phyloP scores from a whole-genome alignment of 2,329 filamentous ascomycete species.

The Stylonectria norvegica region DNA sequence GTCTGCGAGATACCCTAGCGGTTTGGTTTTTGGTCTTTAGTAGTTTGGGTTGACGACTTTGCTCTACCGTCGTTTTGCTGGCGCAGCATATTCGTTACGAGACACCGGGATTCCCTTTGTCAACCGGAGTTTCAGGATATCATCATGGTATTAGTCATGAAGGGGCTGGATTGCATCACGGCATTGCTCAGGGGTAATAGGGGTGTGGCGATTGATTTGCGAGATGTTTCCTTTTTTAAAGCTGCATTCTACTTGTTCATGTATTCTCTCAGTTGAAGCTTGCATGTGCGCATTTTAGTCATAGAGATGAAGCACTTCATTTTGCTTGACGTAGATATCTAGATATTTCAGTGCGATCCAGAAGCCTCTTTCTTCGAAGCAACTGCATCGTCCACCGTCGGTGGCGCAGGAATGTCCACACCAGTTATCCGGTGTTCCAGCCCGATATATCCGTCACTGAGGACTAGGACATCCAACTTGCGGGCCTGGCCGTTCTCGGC shows the following conservation, averaged over 20 bases:
- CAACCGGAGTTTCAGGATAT: conserved; percentile 22
- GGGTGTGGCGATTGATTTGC: conserved; percentile 6
- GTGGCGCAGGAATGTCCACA: conserved; percentile 50
- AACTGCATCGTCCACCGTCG: conserved; percentile 47
- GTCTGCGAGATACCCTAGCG: conserved; percentile 27
- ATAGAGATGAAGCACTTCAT: too few relatives aligned
- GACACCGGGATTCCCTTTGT: conserved; percentile 13
- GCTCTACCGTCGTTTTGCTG: conserved; percentile 3
- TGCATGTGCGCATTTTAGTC: too few relatives aligned
- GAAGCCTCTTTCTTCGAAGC: conserved; percentile 37
- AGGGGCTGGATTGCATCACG: conserved; percentile 14
- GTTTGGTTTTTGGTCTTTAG: conserved; percentile 13
- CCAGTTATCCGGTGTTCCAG: conserved; percentile 55
- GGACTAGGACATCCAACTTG: conserved; percentile 68
- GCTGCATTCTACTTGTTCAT: conserved; percentile 1
- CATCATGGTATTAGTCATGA: conserved; percentile 12
- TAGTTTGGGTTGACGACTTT: conserved; percentile 6
- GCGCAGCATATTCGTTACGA: conserved; percentile 13
- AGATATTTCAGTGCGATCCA: conserved; percentile 15
- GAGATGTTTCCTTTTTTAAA: conserved; percentile 3
- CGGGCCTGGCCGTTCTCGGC: conserved; percentile 44
- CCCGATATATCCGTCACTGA: conserved; percentile 85
- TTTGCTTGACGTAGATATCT: too few relatives aligned
- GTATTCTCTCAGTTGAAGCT: conserved; percentile 9
- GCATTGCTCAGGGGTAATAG: conserved; percentile 21